These are phyloP conservation scores for Hyparrhenia diplandra DNA, from an alignment of 176 grass and related monocot genomes.

Conservation along the genomic window DNA sequence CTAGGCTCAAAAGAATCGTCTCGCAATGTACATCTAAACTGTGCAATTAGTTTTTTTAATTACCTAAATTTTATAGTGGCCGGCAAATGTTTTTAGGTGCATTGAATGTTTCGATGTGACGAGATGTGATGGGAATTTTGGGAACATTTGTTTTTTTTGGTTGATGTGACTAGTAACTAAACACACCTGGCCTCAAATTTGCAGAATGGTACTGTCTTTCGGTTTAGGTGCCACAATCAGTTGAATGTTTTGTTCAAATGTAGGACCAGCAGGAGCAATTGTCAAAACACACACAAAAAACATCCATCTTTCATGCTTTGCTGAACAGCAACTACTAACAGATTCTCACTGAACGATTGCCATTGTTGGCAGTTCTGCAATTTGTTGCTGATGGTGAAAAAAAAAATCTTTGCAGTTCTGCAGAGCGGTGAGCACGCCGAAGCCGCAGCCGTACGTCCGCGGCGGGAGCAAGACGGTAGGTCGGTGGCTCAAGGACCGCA, in stretches of 20 bases:
- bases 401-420: conserved; percentile 46
- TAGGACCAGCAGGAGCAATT: background rate
- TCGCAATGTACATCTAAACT: no score
- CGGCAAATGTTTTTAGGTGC: no score
- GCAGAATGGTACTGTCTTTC: background rate
- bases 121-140: no score
- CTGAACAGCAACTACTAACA: background rate
- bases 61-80: no score
- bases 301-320: background rate
- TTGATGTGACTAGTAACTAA: no score
- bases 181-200: no score
- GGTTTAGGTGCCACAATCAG: background rate
- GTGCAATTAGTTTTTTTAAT: no score
- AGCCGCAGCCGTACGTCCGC: conserved; percentile 50
- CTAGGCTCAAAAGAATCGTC: no score
- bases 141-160: no score
- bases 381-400: no score
- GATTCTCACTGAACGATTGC: background rate
- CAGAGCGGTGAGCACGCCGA: conserved; percentile 51
- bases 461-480: conserved; percentile 83
- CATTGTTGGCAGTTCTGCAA: no score
- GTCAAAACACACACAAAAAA: background rate
- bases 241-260: background rate
- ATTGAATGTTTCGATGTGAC: no score
- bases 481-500: conserved; percentile 86